Evolutionary conservation across 495 filamentous ascomycete species (phyloP).

Genomic region (Immersiella caudata): DNA sequence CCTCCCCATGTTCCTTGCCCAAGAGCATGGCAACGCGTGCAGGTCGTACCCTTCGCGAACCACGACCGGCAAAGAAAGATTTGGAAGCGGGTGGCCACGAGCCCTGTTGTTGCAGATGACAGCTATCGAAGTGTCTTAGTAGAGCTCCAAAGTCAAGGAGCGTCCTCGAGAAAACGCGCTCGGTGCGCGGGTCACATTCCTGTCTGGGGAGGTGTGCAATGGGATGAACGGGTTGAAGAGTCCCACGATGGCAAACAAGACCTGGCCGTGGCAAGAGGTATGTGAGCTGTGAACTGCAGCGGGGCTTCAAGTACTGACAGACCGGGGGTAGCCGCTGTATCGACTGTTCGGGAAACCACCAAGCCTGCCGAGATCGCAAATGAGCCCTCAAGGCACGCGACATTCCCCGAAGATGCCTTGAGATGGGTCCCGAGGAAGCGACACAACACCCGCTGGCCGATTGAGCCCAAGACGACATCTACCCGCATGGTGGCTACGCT

Average conservation of each 20-base stretch:
- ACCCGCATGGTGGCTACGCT: constrained; percentile 29
- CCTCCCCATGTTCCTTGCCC: constrained; percentile 28
- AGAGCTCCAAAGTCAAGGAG: constrained; percentile 34
- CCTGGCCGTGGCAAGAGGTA: constrained; percentile 36
- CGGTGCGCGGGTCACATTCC: constrained; percentile 28
- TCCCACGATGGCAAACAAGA: constrained; percentile 27
- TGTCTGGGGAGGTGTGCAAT: constrained; percentile 27
- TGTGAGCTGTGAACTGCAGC: background rate
- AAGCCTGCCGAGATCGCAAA: background rate
- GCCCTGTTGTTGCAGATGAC: constrained; percentile 8
- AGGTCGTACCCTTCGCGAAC: constrained; percentile 26
- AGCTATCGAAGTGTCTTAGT: constrained; percentile 22
- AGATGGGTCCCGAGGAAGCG: constrained; percentile 38
- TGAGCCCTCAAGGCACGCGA: constrained; percentile 17
- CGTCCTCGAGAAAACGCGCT: constrained; percentile 30
- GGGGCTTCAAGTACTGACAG: constrained; percentile 7
- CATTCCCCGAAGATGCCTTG: constrained; percentile 29
- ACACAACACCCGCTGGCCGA: constrained; percentile 40
- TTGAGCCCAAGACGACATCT: constrained; percentile 26
- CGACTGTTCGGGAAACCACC: constrained; percentile 5
- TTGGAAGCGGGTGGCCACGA: constrained; percentile 38
- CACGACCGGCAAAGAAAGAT: constrained; percentile 29
- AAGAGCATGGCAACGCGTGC: constrained; percentile 38
- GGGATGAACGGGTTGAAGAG: constrained; percentile 23
- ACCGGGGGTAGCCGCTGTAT: constrained; percentile 18